These are phyloP conservation scores for Metarhizium guizhouense DNA, from an alignment of 2,329 filamentous ascomycete species.

Conservation along the genomic window DNA sequence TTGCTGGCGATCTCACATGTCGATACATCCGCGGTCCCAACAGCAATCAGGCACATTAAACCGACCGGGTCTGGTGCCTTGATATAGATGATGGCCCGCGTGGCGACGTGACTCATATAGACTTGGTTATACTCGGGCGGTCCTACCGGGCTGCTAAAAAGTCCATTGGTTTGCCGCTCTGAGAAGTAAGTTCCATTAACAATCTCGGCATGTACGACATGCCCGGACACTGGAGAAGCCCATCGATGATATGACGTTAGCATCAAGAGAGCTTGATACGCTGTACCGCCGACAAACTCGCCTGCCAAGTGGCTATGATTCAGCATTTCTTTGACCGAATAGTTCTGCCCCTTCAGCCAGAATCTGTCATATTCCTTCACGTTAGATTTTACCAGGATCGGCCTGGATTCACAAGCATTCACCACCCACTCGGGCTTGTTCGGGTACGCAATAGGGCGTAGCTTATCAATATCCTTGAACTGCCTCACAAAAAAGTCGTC, in stretches of 20 bases:
- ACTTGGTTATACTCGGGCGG: slow-evolving; percentile 43
- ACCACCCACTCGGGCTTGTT: slow-evolving; percentile 30
- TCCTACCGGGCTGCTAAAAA: slow-evolving; percentile 4
- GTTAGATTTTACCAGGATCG: slow-evolving; percentile 36
- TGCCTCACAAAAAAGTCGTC: slow-evolving; percentile 54
- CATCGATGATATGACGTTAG: slow-evolving; percentile 59
- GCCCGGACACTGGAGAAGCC: slow-evolving; percentile 54
- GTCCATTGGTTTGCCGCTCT: slow-evolving; percentile 24
- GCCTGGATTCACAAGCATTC: slow-evolving; percentile 51
- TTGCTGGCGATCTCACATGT: slow-evolving; percentile 44
- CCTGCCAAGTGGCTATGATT: slow-evolving; percentile 35
- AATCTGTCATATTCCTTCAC: slow-evolving; percentile 48
- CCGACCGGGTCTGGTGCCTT: slow-evolving; percentile 58
- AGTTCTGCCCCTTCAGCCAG: slow-evolving; percentile 58
- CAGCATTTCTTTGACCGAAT: slow-evolving; percentile 53
- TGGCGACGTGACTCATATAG: slow-evolving; percentile 47
- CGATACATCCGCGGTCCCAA: slow-evolving; percentile 65
- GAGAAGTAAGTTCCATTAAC: slow-evolving; percentile 56
- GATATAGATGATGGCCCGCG: slow-evolving; percentile 57
- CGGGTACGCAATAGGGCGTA: slow-evolving; percentile 44
- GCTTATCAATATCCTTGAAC: slow-evolving; percentile 26
- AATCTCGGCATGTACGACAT: slow-evolving; percentile 41
- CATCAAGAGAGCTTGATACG: slow-evolving; percentile 60
- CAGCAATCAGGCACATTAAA: slow-evolving; percentile 55
- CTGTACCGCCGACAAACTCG: slow-evolving; percentile 44